A percentile compares a stretch with the other conserved stretches of the same genome.
These are phyloP conservation scores for Candida fluviatilis DNA, from an alignment of 805 yeast genomes.

Conservation along the genomic window DNA sequence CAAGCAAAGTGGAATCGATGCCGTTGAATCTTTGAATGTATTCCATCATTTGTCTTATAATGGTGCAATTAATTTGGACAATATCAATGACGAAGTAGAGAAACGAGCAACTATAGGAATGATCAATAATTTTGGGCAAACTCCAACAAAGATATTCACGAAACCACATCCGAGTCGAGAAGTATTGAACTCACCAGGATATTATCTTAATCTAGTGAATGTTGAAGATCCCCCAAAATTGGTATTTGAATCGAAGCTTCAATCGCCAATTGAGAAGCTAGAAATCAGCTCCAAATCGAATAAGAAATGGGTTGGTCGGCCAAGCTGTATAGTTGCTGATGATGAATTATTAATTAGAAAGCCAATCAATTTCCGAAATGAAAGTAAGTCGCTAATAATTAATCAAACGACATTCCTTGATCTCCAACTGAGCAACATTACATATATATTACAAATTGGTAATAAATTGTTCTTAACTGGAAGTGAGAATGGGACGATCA, in stretches of 20 bases:
- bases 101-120: conserved; percentile 75
- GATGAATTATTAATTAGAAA: conserved; percentile 35
- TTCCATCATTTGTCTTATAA: conserved; percentile 82
- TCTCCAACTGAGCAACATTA: conserved; percentile 37
- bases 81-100: conserved; percentile 68
- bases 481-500: conserved; percentile 55
- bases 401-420: conserved; percentile 42
- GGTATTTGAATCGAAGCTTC: conserved; percentile 41
- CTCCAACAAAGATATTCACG: conserved; percentile 69
- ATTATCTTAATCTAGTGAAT: conserved; percentile 29
- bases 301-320: conserved; percentile 52
- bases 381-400: conserved; percentile 32
- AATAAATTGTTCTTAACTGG: conserved; percentile 45
- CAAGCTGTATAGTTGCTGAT: conserved; percentile 32
- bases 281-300: conserved; percentile 38
- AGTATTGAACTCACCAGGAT: conserved; percentile 30
- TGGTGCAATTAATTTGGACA: conserved; percentile 77
- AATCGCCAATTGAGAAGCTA: conserved; percentile 38
- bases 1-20: conserved; percentile 71
- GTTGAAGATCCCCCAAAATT: conserved; percentile 31
- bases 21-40: conserved; percentile 65
- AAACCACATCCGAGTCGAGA: conserved; percentile 60
- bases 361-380: conserved; percentile 15
- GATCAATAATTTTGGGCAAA: conserved; percentile 90
- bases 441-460: conserved; percentile 38